phyloP scores from a whole-genome alignment of 1,284 basidiomycete genomes.

The Butyriboletus appendiculatus region DNA sequence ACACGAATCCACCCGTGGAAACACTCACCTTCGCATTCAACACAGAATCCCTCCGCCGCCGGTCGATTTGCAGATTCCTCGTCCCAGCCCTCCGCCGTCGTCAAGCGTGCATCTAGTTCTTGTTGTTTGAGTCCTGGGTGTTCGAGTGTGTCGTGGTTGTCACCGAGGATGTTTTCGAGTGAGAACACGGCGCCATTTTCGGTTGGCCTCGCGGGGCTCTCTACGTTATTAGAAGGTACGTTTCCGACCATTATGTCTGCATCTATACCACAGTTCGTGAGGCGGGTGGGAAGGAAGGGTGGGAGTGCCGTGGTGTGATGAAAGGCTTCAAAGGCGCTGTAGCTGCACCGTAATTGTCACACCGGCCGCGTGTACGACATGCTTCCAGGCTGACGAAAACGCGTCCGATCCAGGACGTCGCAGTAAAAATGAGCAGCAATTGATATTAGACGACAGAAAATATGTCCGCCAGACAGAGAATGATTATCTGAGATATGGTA shows the following conservation, averaged over 20 bases:
- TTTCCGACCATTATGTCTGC: slow-evolving; percentile 23
- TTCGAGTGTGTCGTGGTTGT: slow-evolving; percentile 60
- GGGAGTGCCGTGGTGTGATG: slow-evolving; percentile 11
- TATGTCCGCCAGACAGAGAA: background rate
- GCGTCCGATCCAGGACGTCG: background rate
- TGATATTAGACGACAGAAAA: background rate
- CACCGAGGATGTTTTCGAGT: slow-evolving; percentile 64
- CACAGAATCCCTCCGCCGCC: slow-evolving; percentile 64
- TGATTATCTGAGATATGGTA: slow-evolving; percentile 21
- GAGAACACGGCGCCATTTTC: slow-evolving; percentile 43
- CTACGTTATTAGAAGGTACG: slow-evolving; percentile 16
- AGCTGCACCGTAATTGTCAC: slow-evolving; percentile 14
- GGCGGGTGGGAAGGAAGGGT: background rate
- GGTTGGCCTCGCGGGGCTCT: slow-evolving; percentile 8
- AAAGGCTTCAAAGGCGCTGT: slow-evolving; percentile 7
- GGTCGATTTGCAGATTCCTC: slow-evolving; percentile 55
- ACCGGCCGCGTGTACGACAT: slow-evolving; percentile 30
- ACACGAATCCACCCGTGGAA: background rate
- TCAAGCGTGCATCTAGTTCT: slow-evolving; percentile 18
- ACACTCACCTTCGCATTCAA: slow-evolving; percentile 78
- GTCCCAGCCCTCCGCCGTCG: slow-evolving; percentile 57
- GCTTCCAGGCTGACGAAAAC: background rate
- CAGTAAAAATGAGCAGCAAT: background rate
- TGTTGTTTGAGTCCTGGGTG: slow-evolving; percentile 45
- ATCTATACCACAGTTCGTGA: slow-evolving; percentile 7